Evolutionary conservation across 495 filamentous ascomycete genomes (phyloP).

Genomic region (Lichenothelia convexa): DNA sequence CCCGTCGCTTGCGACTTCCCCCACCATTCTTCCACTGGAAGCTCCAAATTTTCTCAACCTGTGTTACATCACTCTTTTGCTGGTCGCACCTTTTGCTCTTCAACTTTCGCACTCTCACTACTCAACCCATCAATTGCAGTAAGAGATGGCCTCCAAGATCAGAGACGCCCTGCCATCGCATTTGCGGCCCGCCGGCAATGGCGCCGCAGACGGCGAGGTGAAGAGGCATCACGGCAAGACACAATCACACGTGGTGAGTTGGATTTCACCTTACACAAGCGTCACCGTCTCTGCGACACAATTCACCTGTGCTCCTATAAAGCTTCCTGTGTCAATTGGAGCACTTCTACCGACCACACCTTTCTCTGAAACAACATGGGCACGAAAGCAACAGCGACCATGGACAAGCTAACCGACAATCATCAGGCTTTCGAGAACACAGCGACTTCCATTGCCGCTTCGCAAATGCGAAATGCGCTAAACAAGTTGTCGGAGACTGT

Average conservation of each 20-base stretch:
- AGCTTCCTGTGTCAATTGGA: too few species aligned
- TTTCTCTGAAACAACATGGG: too few species aligned
- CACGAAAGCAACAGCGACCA: too few species aligned
- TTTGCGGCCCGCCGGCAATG: conserved; percentile 45
- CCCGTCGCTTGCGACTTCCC: too few species aligned
- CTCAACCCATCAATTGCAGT: background rate
- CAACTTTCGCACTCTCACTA: too few species aligned
- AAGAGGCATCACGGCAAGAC: conserved; percentile 83
- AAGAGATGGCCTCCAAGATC: conserved; percentile 53
- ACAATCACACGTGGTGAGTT: conserved; percentile 86
- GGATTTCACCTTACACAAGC: conserved; percentile 2
- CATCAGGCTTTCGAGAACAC: conserved; percentile 99
- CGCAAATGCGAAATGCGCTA: conserved; percentile 96
- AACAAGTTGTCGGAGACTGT: conserved; percentile 84
- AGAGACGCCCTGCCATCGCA: conserved; percentile 60
- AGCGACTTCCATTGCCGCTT: conserved; percentile 89
- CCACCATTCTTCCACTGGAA: too few species aligned
- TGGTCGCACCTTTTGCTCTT: too few species aligned
- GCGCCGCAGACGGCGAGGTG: conserved; percentile 30
- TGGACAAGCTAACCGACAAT: too few species aligned
- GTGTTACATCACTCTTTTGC: too few species aligned
- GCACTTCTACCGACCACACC: too few species aligned
- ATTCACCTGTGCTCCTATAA: background rate
- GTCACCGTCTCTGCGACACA: conserved; percentile 3
- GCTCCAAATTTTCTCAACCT: too few species aligned